Conservation (phyloP, 305 asterid species). For the Petunia hybrid region DNA sequence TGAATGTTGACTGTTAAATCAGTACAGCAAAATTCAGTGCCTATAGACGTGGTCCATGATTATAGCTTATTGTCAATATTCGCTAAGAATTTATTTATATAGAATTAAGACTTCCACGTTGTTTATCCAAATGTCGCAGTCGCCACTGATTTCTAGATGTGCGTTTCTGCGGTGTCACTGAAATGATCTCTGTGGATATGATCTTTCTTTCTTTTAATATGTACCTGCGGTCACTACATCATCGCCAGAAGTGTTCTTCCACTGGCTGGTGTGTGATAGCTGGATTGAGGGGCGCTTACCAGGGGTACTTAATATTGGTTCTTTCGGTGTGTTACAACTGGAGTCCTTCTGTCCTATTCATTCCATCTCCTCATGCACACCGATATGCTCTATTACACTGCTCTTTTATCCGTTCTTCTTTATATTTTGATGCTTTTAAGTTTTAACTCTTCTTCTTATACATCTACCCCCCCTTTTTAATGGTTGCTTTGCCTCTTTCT, state of each 20-base stretch:
- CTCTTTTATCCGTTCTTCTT: too few relatives aligned
- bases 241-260: not conserved
- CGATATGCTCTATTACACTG: not conserved
- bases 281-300: not conserved
- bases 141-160: not conserved
- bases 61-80: not conserved
- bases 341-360: not conserved
- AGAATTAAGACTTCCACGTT: not conserved
- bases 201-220: not conserved
- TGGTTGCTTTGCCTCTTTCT: not conserved
- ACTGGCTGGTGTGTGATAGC: not conserved
- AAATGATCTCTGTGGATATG: not conserved
- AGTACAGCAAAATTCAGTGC: not conserved
- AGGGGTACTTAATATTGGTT: not conserved
- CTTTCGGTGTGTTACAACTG: not conserved
- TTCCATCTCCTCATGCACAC: not conserved
- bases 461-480: not conserved
- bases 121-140: not conserved
- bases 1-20: slow-evolving; percentile 25
- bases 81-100: not conserved
- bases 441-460: not conserved
- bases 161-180: not conserved
- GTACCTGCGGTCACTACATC: not conserved
- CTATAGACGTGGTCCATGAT: not conserved
- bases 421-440: not conserved